phyloP scores from a whole-genome alignment of 2,329 filamentous ascomycete species.

The Arthrobotrys megalospora region DNA sequence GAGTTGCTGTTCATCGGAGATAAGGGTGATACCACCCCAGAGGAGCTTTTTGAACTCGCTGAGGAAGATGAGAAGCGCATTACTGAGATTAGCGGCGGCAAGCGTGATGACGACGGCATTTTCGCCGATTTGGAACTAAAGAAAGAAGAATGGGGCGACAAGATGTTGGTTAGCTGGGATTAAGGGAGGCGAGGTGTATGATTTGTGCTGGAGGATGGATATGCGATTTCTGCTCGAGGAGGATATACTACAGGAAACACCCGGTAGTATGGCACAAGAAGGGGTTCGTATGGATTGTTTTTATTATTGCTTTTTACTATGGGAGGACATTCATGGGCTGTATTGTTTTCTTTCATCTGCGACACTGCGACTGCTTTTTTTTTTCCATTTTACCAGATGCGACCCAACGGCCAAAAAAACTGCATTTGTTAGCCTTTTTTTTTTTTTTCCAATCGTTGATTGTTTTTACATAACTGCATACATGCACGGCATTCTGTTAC shows the following conservation, averaged over 20 bases:
- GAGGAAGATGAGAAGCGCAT: conserved; percentile 81
- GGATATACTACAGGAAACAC: no score
- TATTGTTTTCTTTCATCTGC: neutral
- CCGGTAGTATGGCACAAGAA: neutral
- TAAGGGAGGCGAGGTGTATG: conserved; percentile 37
- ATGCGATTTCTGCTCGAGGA: neutral
- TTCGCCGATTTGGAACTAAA: conserved; percentile 72
- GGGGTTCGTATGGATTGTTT: neutral
- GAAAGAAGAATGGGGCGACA: conserved; percentile 59
- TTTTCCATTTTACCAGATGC: neutral
- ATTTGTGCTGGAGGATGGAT: neutral
- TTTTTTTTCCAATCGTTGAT: no score
- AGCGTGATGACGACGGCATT: conserved; percentile 65
- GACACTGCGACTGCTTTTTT: neutral
- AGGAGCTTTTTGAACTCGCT: conserved; percentile 81
- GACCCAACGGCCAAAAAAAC: neutral
- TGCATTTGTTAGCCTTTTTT: conserved; percentile 3
- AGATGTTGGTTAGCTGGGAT: conserved; percentile 56
- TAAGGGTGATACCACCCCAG: conserved; percentile 72
- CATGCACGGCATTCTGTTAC: neutral
- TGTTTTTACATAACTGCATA: neutral
- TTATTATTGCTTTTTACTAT: neutral
- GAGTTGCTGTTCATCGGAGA: conserved; percentile 86
- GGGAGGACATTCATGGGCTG: conserved; percentile 9
- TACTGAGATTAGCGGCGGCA: conserved; percentile 72